Evolutionary conservation across 139 green algal genomes (phyloP), one percentile per base, ranked within the genome.

Genomic region (Chlamydomonas incerta): DNA sequence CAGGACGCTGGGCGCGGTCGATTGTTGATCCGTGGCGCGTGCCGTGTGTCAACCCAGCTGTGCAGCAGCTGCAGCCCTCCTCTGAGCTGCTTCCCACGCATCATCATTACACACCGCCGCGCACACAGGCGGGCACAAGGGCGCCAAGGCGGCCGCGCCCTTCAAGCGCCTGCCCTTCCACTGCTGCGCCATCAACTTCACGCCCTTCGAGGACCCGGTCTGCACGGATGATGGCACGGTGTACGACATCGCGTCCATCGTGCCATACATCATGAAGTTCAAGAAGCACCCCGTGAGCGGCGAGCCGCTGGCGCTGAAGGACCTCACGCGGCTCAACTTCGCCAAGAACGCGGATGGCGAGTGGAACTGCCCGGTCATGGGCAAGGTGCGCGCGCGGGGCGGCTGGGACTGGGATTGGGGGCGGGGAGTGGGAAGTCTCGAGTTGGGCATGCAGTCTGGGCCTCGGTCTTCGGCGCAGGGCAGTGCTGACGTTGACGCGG

Each of bases 171-270:
- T 99, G 67, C 97, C 97, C 2, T 99, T 98, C 90, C 89, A 96
- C 88, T 98, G 96, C 92, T 99, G 97, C 85, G 97, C 94, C 67
- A 96, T 99, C 62, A 91, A 93, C 9, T 98, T 99, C 90, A 95
- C 93, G 9, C 96, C 96, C 3, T 99, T 98, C 82, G 94, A 99
- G 80, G 97, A 99, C 72, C 91, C 97, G n/a, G 97, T 96, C 11
- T 97, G 92, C 85, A 97, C 95, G 28, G 85, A 90, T 0, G 96
- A 98, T 71, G 96, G 95, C 82, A 96, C 75, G 17, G 85, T 90
- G 31, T 90, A 80, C 55, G 88, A 92, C 57, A 81, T 93, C n/a
- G 74, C 77, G 28, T 50, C 77, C 15, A 83, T 83, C 46, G 93
- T 99, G 23, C 96, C 97, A 0, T 98, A 98, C 84, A 90, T 98